Evolutionary conservation across 2,329 filamentous ascomycete genomes (phyloP), one percentile per base, ranked within the genome.

Genomic region (Xylariaceae sp.): DNA sequence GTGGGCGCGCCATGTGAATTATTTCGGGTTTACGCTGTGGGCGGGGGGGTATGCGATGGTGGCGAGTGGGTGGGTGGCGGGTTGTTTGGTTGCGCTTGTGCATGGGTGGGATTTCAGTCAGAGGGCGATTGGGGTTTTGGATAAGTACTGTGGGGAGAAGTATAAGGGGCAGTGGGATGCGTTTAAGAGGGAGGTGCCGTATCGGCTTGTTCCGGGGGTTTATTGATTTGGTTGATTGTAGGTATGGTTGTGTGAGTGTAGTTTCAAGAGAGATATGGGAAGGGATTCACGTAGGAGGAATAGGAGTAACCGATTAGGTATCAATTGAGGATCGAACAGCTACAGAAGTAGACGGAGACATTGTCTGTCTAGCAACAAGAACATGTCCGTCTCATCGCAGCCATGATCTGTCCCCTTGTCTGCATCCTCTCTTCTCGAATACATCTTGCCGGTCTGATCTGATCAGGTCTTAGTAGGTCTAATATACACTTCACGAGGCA

Each of bases 1-100:
- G n/a, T 70, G 67, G 69, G 72, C 74, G 5, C 67, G 76, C 4
- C 75, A 77, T 60, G 66, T 75, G 66, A 76, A 77, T 60, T 78
- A 77, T 58, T 70, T 72, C 34, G 76, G 74, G 8, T 77, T 70
- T 57, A 57, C 67, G 7, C 65, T 72, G 9, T 72, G 69, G 70
- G 66, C 69, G 39, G 69, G 67, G 17, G 69, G 68, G 5, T 71
- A 70, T 63, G 61, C 62, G 56, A 70, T 77, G 62, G 74, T 71
- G 0, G 71, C 70, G 0, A 69, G 70, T 2, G 75, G 76, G 0
- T 74, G 73, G 72, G 57, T 72, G 13, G 73, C 68, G 9, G 75
- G 73, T 0, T 39, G 70, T 7, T 58, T 64, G 5, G 65, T 75
- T 60, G 70, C 64, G 0, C 39, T 64, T 10, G 68, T 65, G 48